These are phyloP conservation scores for Asclepias syriaca DNA, from an alignment of 257 asterid genomes.

Conservation along the genomic window DNA sequence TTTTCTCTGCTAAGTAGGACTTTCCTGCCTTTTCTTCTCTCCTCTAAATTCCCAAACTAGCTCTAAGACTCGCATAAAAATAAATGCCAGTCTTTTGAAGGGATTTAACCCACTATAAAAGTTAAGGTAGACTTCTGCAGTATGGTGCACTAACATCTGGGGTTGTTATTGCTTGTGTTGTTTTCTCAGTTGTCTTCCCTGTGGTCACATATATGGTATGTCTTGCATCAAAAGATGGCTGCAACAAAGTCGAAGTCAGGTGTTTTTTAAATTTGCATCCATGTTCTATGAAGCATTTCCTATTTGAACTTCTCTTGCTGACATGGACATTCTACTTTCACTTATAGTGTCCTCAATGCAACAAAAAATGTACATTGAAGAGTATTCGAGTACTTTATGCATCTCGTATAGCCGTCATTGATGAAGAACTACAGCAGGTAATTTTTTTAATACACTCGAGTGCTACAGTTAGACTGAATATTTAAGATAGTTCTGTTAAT, in stretches of 20 bases:
- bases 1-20: too few species aligned
- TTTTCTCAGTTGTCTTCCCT: constrained; percentile 71
- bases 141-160: neutral
- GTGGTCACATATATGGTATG: constrained; percentile 82
- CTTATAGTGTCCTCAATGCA: constrained; percentile 92
- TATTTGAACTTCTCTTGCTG: neutral
- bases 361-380: constrained; percentile 51
- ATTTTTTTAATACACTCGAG: neutral
- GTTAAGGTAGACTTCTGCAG: neutral
- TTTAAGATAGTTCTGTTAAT: constrained; percentile 5
- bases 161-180: constrained; percentile 11
- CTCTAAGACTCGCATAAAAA: neutral
- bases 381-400: constrained; percentile 76
- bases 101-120: neutral
- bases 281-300: neutral
- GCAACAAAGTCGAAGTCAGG: constrained; percentile 46
- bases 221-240: constrained; percentile 90
- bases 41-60: too few species aligned
- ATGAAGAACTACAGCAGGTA: constrained; percentile 76
- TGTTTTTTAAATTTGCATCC: constrained; percentile 12
- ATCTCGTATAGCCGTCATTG: constrained; percentile 52
- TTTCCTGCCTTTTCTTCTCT: too few species aligned
- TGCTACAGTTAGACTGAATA: neutral
- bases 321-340: neutral
- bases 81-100: neutral